Evolutionary conservation across 306 rosid species (phyloP).

Genomic region (Styphnolobium japonicum): DNA sequence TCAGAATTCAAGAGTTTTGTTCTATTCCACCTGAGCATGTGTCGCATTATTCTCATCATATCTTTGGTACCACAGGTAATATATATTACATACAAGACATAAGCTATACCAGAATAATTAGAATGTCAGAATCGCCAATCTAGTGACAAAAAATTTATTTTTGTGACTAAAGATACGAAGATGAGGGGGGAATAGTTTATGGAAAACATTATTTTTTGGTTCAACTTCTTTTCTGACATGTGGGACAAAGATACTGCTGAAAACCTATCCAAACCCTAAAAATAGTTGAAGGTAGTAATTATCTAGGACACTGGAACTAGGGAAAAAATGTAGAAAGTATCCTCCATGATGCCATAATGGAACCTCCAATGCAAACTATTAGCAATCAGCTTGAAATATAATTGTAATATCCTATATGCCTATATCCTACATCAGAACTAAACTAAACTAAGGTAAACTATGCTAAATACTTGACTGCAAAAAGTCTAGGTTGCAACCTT

Average conservation of each 20-base stretch:
- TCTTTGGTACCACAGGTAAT: slow-evolving; percentile 56
- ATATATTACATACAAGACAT: neutral
- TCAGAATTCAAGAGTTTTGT: slow-evolving; percentile 27
- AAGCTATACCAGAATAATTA: neutral
- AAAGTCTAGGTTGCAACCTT: neutral
- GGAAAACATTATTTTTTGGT: neutral
- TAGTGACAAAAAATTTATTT: neutral
- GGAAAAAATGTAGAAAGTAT: neutral
- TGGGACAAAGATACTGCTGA: neutral
- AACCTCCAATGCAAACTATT: neutral
- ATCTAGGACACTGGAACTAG: neutral
- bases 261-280: neutral
- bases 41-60: slow-evolving; percentile 38
- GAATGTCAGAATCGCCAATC: neutral
- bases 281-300: neutral
- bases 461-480: neutral
- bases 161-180: neutral
- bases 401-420: neutral
- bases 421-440: too few species aligned
- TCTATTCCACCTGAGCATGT: slow-evolving; percentile 30
- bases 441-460: neutral
- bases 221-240: neutral
- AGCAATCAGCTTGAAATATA: neutral
- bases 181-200: neutral
- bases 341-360: neutral